Conservation (phyloP, 2,329 filamentous ascomycete species). For the Arthrobotrys entomopaga region DNA sequence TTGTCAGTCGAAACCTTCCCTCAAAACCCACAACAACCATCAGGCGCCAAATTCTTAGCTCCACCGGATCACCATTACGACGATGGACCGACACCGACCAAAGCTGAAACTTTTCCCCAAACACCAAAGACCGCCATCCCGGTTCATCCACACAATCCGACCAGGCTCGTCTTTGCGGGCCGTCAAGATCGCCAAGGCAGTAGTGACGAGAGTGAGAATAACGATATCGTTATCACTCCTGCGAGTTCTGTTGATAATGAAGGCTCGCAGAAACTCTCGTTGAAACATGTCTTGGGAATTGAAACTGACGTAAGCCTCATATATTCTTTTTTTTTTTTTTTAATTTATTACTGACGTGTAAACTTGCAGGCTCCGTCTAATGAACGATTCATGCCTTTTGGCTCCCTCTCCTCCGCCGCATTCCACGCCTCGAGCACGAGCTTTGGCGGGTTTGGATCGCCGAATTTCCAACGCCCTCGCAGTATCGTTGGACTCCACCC, state of each 20-base stretch:
- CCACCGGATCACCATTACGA: conserved; percentile 52
- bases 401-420: conserved; percentile 48
- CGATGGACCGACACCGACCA: conserved; percentile 52
- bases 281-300: conserved; percentile 52
- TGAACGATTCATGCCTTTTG: conserved; percentile 51
- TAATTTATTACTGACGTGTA: conserved; percentile 15
- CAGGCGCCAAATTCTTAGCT: conserved; percentile 28
- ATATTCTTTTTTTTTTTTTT: not conserved
- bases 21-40: conserved; percentile 1
- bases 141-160: conserved; percentile 25
- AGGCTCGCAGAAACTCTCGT: conserved; percentile 48
- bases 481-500: conserved; percentile 36
- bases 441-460: conserved; percentile 37
- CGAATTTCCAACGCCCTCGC: conserved; percentile 39
- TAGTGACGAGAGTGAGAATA: conserved; percentile 54
- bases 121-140: conserved; percentile 50
- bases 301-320: conserved; percentile 48
- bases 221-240: conserved; percentile 45
- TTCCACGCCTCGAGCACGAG: conserved; percentile 47
- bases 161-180: conserved; percentile 42
- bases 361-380: conserved; percentile 40
- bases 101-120: conserved; percentile 51
- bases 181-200: conserved; percentile 48
- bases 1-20: conserved; percentile 32
- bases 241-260: conserved; percentile 54